Conservation (phyloP, 768 basidiomycete species). For the Pholiota microspora region DNA sequence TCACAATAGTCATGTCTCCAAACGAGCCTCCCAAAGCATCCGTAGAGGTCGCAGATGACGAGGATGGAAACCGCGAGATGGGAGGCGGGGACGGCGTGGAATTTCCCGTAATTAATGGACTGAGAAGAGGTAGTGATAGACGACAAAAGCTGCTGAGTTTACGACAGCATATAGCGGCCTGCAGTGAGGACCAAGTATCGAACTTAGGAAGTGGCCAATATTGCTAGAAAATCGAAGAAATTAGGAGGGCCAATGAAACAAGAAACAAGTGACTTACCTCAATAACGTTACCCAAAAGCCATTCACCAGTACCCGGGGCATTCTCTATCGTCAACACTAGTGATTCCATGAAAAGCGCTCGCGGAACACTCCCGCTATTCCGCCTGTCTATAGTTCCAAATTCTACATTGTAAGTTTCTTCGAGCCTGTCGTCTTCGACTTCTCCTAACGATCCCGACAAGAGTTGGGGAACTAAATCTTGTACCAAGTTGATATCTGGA, state of each 20-base stretch:
- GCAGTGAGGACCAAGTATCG: conserved; percentile 39
- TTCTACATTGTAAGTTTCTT: conserved; percentile 48
- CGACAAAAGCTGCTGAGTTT: conserved; percentile 39
- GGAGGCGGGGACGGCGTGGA: conserved; percentile 1
- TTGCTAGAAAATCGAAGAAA: conserved; percentile 29
- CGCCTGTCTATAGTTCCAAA: conserved; percentile 32
- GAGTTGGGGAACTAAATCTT: conserved; percentile 45
- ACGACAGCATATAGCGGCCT: conserved; percentile 44
- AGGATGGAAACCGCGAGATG: conserved; percentile 7
- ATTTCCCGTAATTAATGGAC: conserved; percentile 22
- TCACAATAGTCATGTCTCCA: conserved; percentile 19
- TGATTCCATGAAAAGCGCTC: conserved; percentile 42
- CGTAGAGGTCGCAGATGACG: conserved; percentile 7
- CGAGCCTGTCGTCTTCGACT: conserved; percentile 42
- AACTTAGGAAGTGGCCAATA: conserved; percentile 45
- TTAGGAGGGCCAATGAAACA: neutral
- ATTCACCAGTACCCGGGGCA: conserved; percentile 40
- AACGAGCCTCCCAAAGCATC: neutral
- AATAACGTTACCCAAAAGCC: conserved; percentile 47
- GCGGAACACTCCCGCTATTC: conserved; percentile 29
- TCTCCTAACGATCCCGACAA: conserved; percentile 46
- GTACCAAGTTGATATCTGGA: conserved; percentile 21
- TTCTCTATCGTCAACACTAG: conserved; percentile 53
- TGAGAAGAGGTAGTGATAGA: conserved; percentile 33
- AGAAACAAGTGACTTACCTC: conserved; percentile 37